Evolutionary conservation across 441 rosid species (phyloP).

Genomic region (Eruca vesicaria): DNA sequence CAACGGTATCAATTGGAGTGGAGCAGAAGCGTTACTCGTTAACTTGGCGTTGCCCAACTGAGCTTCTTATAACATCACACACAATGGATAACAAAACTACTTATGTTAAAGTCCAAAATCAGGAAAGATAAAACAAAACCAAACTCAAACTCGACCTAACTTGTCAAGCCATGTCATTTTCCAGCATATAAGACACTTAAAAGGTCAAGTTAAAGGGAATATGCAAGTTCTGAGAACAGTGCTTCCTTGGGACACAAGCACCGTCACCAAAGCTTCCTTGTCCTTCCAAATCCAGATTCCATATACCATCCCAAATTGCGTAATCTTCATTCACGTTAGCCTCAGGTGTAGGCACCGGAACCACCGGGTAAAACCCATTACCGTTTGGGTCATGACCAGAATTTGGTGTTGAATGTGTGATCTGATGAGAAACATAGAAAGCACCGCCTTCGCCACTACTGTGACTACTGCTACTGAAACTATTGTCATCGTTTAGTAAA

Average conservation of each 20-base stretch:
- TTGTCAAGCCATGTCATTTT: slow-evolving; percentile 2
- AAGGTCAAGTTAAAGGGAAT: neutral
- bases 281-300: neutral
- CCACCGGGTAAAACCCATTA: neutral
- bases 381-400: neutral
- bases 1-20: too few species aligned
- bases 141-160: slow-evolving; percentile 31
- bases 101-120: neutral
- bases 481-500: neutral
- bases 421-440: neutral
- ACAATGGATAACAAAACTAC: slow-evolving; percentile 13
- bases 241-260: slow-evolving; percentile 1
- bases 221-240: neutral
- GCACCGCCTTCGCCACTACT: neutral
- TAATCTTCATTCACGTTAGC: neutral
- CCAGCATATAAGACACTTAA: neutral
- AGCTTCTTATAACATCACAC: slow-evolving; percentile 21
- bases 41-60: slow-evolving; percentile 2
- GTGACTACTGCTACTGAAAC: neutral
- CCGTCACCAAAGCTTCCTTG: neutral
- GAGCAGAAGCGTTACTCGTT: too few species aligned
- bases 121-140: slow-evolving; percentile 3
- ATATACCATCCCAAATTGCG: neutral
- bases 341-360: neutral
- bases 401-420: neutral